Evolutionary conservation across 1,284 basidiomycete genomes (phyloP), one percentile per base, ranked within the genome.

Genomic region (Apiotrichum brassicae): DNA sequence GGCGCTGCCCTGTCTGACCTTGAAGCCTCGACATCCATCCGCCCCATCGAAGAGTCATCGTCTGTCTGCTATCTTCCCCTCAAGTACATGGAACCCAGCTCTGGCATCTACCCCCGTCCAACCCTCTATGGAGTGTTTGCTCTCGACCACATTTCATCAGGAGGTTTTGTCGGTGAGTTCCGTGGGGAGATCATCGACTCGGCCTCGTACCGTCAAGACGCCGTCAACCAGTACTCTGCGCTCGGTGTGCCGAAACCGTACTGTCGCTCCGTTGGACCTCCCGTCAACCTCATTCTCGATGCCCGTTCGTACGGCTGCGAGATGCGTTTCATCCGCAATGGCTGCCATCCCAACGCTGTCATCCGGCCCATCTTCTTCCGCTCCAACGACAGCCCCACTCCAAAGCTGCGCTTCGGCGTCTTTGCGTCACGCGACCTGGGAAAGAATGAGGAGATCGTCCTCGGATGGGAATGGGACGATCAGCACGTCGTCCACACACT

Each of bases 381-480:
- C 13, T 18, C 32, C 9, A 41, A 53, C 9, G 54, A 49, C 33
- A 44, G 38, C 16, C 43, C 48, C 24, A 57, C 60, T 39, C 73
- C 74, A 3, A 77, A 79, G 22, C 74, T 94, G 1, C 75, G 78
- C 1, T 92, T 97, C 64, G 92, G 84, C 0, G 74, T 97, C 2
- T 97, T 94, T 60, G 88, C 91, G 0, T 70, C 85, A 18, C 74
- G 82, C 16, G 85, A 90, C 58, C 78, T 97, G 53, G 80, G 80
- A 52, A 81, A 82, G 32, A 79, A 85, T 43, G 90, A 94, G 61
- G 94, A 97, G 73, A 81, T 97, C 34, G 82, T 93, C 0, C 72
- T 97, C 0, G 87, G 86, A 0, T 97, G 93, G 91, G 91, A 95
- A 67, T 97, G 92, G 93, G 92, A 95, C 60, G 92, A 97, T 62